Evolutionary conservation across 2,329 filamentous ascomycete species (phyloP).

Genomic region (Bipolaris zeicola): DNA sequence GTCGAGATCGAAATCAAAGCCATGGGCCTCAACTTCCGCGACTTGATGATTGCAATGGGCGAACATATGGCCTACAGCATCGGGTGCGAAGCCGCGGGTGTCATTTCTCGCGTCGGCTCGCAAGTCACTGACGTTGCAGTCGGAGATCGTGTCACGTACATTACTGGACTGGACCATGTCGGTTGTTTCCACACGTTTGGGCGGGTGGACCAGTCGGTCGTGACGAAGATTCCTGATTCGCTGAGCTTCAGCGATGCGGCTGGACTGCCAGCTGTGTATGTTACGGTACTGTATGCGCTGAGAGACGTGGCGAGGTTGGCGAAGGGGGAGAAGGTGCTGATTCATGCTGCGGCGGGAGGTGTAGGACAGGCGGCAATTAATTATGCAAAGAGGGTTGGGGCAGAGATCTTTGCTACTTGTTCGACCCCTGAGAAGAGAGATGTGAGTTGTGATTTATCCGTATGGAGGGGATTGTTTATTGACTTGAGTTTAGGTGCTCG

Average conservation of each 20-base stretch:
- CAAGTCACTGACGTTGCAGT: background rate
- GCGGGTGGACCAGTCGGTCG: background rate
- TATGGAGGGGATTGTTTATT: background rate
- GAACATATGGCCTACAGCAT: constrained; percentile 4
- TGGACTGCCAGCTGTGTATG: constrained; percentile 10
- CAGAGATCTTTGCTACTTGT: constrained; percentile 38
- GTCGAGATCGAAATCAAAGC: constrained; percentile 2
- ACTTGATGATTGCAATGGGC: constrained; percentile 3
- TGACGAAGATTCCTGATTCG: background rate
- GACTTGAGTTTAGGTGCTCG: background rate
- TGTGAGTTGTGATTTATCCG: constrained; percentile 25
- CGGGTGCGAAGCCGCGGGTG: background rate
- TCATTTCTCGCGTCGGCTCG: constrained; percentile 1
- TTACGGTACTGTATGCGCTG: constrained; percentile 14
- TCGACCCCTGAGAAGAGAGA: constrained; percentile 31
- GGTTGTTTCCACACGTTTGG: constrained; percentile 2
- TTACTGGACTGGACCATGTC: constrained; percentile 1
- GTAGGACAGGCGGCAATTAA: constrained; percentile 28
- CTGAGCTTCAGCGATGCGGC: constrained; percentile 2
- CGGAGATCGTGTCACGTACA: background rate
- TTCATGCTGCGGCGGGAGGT: constrained; percentile 33
- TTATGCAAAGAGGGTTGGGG: constrained; percentile 16
- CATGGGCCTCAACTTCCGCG: constrained; percentile 1
- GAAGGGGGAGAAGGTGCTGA: constrained; percentile 28
- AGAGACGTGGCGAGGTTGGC: constrained; percentile 3